phyloP scores from a whole-genome alignment of 768 basidiomycete species.

The Boletus huronensis region DNA sequence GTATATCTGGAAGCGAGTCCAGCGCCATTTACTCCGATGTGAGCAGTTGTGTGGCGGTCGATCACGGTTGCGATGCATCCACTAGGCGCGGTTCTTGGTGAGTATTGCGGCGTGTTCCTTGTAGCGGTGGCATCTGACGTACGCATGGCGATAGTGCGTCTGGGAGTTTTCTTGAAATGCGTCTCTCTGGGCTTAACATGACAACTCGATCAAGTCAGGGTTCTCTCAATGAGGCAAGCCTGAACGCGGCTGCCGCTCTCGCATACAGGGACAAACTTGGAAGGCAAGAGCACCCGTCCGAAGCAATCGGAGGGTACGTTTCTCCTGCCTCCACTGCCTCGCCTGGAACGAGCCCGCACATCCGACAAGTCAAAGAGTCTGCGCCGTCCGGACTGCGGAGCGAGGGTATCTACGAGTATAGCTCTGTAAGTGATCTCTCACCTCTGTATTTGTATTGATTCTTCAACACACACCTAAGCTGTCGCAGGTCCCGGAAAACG shows the following conservation, averaged over 20 bases:
- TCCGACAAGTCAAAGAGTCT: conserved; percentile 23
- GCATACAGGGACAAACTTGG: conserved; percentile 27
- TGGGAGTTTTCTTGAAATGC: conserved; percentile 28
- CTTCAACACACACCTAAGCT: conserved; percentile 11
- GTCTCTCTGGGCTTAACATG: conserved; percentile 32
- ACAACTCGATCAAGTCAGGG: conserved; percentile 31
- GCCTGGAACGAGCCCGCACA: conserved; percentile 35
- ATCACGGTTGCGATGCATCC: conserved; percentile 33
- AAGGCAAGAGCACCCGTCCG: conserved; percentile 21
- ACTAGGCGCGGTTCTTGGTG: conserved; percentile 33
- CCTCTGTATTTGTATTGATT: neutral
- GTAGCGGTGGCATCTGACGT: conserved; percentile 26
- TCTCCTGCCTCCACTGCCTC: conserved; percentile 46
- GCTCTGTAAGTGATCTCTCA: conserved; percentile 17
- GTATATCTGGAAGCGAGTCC: conserved; percentile 57
- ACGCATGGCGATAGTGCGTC: conserved; percentile 25
- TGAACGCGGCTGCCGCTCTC: conserved; percentile 19
- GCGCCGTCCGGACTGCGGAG: conserved; percentile 22
- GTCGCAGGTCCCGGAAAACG: conserved; percentile 22
- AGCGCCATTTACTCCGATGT: conserved; percentile 50
- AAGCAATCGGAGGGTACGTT: conserved; percentile 34
- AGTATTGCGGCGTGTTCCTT: conserved; percentile 8
- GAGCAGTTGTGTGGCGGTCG: conserved; percentile 33
- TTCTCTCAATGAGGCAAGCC: conserved; percentile 30
- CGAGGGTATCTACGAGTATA: conserved; percentile 27